Percentiles rank a stretch among this genome's conserved stretches.
Conservation (phyloP, 1,284 basidiomycete genomes). For the Vanrija humicola region DNA sequence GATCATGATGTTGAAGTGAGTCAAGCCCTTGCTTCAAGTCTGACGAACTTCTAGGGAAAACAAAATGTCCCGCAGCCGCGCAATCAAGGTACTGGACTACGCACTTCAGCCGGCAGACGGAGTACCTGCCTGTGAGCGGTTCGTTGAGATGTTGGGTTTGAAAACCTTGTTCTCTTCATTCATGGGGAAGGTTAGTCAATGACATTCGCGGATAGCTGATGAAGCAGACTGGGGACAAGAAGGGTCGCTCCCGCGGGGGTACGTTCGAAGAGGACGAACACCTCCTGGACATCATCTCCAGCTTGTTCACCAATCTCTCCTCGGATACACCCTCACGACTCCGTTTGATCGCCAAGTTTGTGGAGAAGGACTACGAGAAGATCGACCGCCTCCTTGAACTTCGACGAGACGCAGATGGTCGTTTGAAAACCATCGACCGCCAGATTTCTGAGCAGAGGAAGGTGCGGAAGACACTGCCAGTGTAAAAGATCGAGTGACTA, state of each 20-base stretch:
- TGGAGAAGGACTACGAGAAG: conserved; percentile 86
- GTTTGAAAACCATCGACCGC: conserved; percentile 60
- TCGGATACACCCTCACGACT: conserved; percentile 79
- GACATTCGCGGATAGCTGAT: not conserved
- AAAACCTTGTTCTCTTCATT: conserved; percentile 84
- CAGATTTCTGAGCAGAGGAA: conserved; percentile 65
- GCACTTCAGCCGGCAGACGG: conserved; percentile 81
- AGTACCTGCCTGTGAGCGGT: conserved; percentile 69
- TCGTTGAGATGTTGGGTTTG: conserved; percentile 82
- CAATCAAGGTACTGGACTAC: conserved; percentile 87
- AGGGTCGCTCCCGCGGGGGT: conserved; percentile 55
- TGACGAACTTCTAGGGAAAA: conserved; percentile 62
- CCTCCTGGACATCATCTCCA: conserved; percentile 79
- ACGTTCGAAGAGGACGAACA: conserved; percentile 81
- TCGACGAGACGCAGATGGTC: conserved; percentile 62
- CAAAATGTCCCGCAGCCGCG: conserved; percentile 67
- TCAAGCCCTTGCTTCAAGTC: conserved; percentile 2
- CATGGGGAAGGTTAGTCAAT: conserved; percentile 75
- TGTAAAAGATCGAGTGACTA: not conserved
- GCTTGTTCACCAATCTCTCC: conserved; percentile 80
- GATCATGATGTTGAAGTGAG: conserved; percentile 90
- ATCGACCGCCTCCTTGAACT: conserved; percentile 87
- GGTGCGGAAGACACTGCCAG: conserved; percentile 48
- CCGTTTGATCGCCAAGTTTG: conserved; percentile 86
- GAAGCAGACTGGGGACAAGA: conserved; percentile 53